Evolutionary conservation across 352 stramenopile genomes (phyloP).

Genomic region (Ochromonadaceae sp.): DNA sequence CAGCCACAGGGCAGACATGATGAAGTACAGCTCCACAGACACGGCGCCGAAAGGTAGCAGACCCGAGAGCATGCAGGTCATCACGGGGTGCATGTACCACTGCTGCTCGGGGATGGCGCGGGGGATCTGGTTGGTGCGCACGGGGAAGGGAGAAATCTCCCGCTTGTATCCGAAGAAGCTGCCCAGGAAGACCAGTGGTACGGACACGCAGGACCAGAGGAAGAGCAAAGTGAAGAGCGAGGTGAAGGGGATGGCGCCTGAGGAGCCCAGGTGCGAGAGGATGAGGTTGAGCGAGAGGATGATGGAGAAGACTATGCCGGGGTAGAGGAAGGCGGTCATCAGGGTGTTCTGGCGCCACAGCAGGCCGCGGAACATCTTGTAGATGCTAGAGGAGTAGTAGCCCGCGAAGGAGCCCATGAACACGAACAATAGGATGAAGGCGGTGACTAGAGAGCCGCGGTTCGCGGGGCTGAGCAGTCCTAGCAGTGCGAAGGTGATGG

Average conservation of each 20-base stretch:
- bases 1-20: constrained; percentile 93
- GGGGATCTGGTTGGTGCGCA: constrained; percentile 88
- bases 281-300: constrained; percentile 32
- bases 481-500: constrained; percentile 75
- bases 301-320: constrained; percentile 62
- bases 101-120: constrained; percentile 61
- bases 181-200: constrained; percentile 93
- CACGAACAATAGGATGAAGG: constrained; percentile 92
- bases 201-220: constrained; percentile 93
- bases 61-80: constrained; percentile 59
- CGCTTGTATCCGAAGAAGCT: constrained; percentile 92
- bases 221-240: constrained; percentile 91
- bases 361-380: constrained; percentile 94
- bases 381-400: constrained; percentile 84
- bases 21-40: constrained; percentile 99
- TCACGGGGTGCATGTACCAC: constrained; percentile 78
- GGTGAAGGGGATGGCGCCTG: constrained; percentile 78
- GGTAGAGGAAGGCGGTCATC: constrained; percentile 82
- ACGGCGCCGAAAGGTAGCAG: constrained; percentile 92
- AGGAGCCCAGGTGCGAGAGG: constrained; percentile 76
- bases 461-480: constrained; percentile 74
- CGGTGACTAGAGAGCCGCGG: constrained; percentile 83
- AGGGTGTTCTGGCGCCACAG: constrained; percentile 84
- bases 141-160: constrained; percentile 50
- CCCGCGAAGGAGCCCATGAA: constrained; percentile 77